Percentiles rank a stretch among this genome's conserved stretches.
These are phyloP conservation scores for Trypanosoma theileri DNA, from an alignment of 208 protist species.

Conservation along the genomic window DNA sequence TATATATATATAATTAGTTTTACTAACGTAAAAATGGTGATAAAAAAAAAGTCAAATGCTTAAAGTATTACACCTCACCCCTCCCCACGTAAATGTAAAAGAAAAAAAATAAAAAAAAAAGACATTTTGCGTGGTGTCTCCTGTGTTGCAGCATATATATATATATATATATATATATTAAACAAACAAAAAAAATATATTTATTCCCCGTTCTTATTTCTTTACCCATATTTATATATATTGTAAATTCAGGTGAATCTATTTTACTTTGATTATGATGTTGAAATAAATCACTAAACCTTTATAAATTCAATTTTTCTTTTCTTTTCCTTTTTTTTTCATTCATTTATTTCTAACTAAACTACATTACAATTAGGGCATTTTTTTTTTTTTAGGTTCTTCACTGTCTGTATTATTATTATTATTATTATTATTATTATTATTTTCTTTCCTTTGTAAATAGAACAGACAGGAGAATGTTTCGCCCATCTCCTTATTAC, in stretches of 20 bases:
- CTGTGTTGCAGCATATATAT: not conserved
- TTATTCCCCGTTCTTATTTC: constrained; percentile 5
- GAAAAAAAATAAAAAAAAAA: not conserved
- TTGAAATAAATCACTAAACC: not conserved
- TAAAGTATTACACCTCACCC: too few relatives aligned
- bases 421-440: too few relatives aligned
- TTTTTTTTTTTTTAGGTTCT: not conserved
- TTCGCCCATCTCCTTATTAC: not conserved
- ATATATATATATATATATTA: not conserved
- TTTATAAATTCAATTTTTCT: constrained; percentile 11
- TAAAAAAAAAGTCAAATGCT: not conserved
- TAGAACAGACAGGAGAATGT: not conserved
- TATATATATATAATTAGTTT: not conserved
- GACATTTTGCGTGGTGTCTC: not conserved
- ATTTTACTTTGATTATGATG: not conserved
- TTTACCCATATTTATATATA: constrained; percentile 1
- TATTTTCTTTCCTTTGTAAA: too few relatives aligned
- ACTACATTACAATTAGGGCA: too few relatives aligned
- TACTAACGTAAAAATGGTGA: not conserved
- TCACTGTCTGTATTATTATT: too few relatives aligned
- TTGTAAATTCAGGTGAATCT: constrained; percentile 6
- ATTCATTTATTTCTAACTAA: not conserved
- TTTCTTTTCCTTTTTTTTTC: constrained; percentile 1
- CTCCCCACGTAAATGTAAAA: not conserved
- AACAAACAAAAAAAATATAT: constrained; percentile 3